These are phyloP conservation scores for Periconia sp. DNA, from an alignment of 2,329 filamentous ascomycete genomes.

Conservation along the genomic window DNA sequence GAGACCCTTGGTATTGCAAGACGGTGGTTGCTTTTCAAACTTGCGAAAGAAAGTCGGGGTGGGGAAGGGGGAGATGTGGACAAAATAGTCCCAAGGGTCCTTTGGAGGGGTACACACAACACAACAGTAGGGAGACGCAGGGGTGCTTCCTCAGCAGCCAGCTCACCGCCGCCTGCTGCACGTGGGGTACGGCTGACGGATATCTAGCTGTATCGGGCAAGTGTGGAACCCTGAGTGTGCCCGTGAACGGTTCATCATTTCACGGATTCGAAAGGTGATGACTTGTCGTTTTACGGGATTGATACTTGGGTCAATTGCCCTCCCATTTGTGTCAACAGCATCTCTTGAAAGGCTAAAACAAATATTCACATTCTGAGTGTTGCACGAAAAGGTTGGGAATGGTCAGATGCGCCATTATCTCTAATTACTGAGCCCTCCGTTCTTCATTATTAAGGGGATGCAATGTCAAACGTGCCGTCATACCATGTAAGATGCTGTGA, in stretches of 20 bases:
- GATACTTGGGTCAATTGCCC: no score
- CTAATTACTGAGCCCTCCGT: neutral
- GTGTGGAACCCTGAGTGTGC: neutral
- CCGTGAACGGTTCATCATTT: no score
- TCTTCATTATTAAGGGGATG: neutral
- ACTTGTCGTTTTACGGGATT: no score
- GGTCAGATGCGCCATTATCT: no score
- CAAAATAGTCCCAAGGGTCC: neutral
- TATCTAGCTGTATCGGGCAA: neutral
- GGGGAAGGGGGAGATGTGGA: neutral
- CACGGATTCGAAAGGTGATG: no score
- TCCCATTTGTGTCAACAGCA: no score
- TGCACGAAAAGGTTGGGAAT: no score
- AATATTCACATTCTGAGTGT: no score
- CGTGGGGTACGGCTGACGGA: neutral
- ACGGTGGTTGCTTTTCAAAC: neutral
- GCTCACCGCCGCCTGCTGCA: neutral
- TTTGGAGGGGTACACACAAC: neutral
- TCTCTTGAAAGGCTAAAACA: no score
- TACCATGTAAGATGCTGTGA: neutral
- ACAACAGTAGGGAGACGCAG: neutral
- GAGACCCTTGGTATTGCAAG: neutral
- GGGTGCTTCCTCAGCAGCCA: neutral
- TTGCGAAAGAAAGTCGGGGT: neutral
- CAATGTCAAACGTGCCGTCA: neutral